A percentile compares a stretch with the other conserved stretches of the same genome.
These are phyloP conservation scores for Neopestalotiopsis sp. DNA, from an alignment of 2,329 filamentous ascomycete genomes.

Conservation along the genomic window DNA sequence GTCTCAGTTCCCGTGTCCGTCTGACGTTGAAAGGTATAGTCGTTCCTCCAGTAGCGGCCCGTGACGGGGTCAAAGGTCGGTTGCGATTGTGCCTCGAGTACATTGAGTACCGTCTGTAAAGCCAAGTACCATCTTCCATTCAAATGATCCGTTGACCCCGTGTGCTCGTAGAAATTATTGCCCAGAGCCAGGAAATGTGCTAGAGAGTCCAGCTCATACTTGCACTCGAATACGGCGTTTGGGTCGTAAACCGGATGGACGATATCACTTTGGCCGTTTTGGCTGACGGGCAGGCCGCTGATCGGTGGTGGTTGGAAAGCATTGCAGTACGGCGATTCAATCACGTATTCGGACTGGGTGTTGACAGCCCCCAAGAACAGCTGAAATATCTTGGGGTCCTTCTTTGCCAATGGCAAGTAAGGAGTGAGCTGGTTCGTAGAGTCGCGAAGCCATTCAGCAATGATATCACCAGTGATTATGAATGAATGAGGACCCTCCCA, in stretches of 20 bases:
- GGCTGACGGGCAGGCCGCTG: constrained; percentile 72
- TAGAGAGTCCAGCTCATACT: constrained; percentile 96
- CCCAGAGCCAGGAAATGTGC: constrained; percentile 86
- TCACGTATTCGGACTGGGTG: constrained; percentile 94
- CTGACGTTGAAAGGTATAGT: constrained; percentile 85
- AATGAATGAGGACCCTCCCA: constrained; percentile 92
- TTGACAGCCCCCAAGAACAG: constrained; percentile 93
- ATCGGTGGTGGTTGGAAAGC: constrained; percentile 95
- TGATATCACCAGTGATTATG: constrained; percentile 86
- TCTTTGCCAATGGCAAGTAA: constrained; percentile 84
- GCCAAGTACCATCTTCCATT: constrained; percentile 80
- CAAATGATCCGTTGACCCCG: constrained; percentile 78
- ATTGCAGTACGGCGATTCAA: constrained; percentile 95
- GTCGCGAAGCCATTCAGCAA: constrained; percentile 90
- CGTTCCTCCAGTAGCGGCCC: constrained; percentile 70
- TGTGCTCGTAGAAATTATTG: constrained; percentile 86
- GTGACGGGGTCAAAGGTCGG: constrained; percentile 78
- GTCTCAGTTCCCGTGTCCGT: constrained; percentile 91
- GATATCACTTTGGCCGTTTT: constrained; percentile 80
- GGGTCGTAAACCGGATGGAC: constrained; percentile 91
- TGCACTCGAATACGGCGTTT: constrained; percentile 91
- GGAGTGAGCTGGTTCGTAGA: constrained; percentile 92
- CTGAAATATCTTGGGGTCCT: constrained; percentile 77
- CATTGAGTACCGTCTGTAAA: constrained; percentile 73
- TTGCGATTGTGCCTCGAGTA: constrained; percentile 79